Base-by-base conservation (phyloP, 768 basidiomycete species). In the Sarcomyxa edulis region DNA sequence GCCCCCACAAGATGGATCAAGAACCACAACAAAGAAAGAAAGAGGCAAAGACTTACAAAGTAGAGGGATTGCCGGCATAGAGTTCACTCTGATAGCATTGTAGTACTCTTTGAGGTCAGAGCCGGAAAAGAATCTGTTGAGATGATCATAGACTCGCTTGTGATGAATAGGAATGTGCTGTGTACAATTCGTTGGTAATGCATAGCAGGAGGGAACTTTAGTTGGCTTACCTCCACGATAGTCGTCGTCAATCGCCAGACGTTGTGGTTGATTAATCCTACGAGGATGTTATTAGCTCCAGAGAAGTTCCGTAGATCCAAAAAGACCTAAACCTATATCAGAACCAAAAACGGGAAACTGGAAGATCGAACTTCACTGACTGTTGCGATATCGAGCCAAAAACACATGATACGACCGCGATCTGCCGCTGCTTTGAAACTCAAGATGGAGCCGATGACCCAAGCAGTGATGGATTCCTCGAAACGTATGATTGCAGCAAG, bases 271-370 rank as follows among this genome's bases (percentile, higher is more conserved):
- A 61, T 63, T 22, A 76, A 56, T 7, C 67, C 73, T 10, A 54
- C 49, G 15, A 60, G 60, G 11, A 77, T 65, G 21, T 62, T 48
- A 37, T 61, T 59, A 11, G 72, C 65, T 10, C 54, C 58, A 22
- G 64, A 65, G 40, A 65, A 76, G 40, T 78, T 75, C 24, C 69
- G 62, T 18, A 70, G 51, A 15, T 58, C 54, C 22, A 72, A 53
- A 32, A 70, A 74, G 37, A 60, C 54, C 75, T 77, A 39, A 6
- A 29, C 44, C 10, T 19, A 35, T 48, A 32, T 55, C 27, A 29
- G 21, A 27, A n/a, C 5, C 7, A 39, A 8, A 31, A 21, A 25
- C 16, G 14, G 9, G 12, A 36, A 11, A 10, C 20, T 26, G 25
- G 5, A 32, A 11, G 24, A 19, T 31, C 33, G 33, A 18, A 15